A percentile compares a stretch with the other conserved stretches of the same genome.
Conservation (phyloP, 2,329 filamentous ascomycete genomes). For the Curvularia hawaiiensis region DNA sequence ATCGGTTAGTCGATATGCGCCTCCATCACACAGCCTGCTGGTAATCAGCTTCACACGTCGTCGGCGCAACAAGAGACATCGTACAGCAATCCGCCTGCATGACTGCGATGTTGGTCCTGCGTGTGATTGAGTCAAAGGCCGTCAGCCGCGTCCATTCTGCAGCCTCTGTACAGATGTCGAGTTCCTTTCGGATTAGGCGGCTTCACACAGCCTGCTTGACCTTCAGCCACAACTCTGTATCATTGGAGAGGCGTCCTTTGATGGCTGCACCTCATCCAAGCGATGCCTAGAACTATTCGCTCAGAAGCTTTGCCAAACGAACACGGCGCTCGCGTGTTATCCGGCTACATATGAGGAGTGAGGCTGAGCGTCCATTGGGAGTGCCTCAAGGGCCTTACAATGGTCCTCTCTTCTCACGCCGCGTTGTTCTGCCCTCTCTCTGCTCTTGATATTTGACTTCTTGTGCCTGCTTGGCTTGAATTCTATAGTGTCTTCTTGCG, state of each 20-base stretch:
- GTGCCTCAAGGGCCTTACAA: slow-evolving; percentile 3
- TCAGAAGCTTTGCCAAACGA: slow-evolving; percentile 20
- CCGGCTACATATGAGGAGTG: slow-evolving; percentile 13
- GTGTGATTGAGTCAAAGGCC: slow-evolving; percentile 15
- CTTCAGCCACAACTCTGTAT: slow-evolving; percentile 21
- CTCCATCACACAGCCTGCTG: not conserved
- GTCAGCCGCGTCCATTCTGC: slow-evolving; percentile 21
- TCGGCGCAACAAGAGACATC: not conserved
- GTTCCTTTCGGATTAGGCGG: slow-evolving; percentile 9
- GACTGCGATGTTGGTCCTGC: slow-evolving; percentile 20
- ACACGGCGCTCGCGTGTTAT: slow-evolving; percentile 10
- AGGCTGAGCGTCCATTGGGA: slow-evolving; percentile 18
- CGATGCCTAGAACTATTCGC: slow-evolving; percentile 16
- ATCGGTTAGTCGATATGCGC: not conserved
- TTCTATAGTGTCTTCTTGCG: not conserved
- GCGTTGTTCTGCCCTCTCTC: not conserved
- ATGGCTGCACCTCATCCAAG: slow-evolving; percentile 25
- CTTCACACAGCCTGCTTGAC: slow-evolving; percentile 29
- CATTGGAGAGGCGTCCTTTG: slow-evolving; percentile 24
- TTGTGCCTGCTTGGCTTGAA: slow-evolving; percentile 3
- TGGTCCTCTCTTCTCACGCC: slow-evolving; percentile 14
- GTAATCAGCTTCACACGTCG: not conserved
- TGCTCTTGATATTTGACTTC: not conserved
- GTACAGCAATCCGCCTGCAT: slow-evolving; percentile 15
- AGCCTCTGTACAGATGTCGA: slow-evolving; percentile 3